Base-by-base conservation (phyloP, 306 rosid genomes). In the Adenanthera pavonina region DNA sequence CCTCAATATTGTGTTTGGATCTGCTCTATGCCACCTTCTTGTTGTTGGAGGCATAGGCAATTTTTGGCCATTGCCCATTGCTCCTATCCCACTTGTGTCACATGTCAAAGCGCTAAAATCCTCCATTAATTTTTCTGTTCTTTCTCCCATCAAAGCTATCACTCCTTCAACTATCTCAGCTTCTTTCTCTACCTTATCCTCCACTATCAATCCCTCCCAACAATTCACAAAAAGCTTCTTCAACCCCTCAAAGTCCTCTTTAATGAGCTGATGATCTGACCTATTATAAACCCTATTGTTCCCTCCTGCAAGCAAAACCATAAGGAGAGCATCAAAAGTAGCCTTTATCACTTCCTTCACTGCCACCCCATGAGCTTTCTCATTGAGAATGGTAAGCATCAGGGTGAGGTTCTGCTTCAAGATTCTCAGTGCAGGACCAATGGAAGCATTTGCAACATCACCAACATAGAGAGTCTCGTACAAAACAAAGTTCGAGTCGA, bases 31-130 rank as follows among this genome's bases (percentile, higher is more conserved):
- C 99, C 99, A 95, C 51, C 89, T 85, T 66, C 98, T 91, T 33
- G 97, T 93, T 7, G 98, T 93, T 12, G 99, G 97, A 84, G 99
- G 97, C 99, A 95, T 92, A 5, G 97, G 98, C 47, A 95, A 77
- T 80, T 83, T 92, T 19, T 87, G 92, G 11, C 94, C 93, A 47
- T 87, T 86, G 12, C 90, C 92, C 84, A 85, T 83, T 19, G 85
- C 69, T 44, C 98, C 94, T 16, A 90, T 83, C 34, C 92, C 94
- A 68, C 96, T 95, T 6, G 89, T 80, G 76, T 93, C 94, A 52
- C 99, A 90, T 0, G 91, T 92, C 33, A 84, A 75, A 74, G 87
- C 84, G 88, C 91, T 95, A 72, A 95, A 95, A 87, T 93, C 98
- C 44, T 91, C 99, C 60, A 92, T 78, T 68, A 95, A 80, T 70